These are phyloP conservation scores for Calonectria hawksworthii DNA, from an alignment of 2,329 filamentous ascomycete genomes.

Conservation along the genomic window DNA sequence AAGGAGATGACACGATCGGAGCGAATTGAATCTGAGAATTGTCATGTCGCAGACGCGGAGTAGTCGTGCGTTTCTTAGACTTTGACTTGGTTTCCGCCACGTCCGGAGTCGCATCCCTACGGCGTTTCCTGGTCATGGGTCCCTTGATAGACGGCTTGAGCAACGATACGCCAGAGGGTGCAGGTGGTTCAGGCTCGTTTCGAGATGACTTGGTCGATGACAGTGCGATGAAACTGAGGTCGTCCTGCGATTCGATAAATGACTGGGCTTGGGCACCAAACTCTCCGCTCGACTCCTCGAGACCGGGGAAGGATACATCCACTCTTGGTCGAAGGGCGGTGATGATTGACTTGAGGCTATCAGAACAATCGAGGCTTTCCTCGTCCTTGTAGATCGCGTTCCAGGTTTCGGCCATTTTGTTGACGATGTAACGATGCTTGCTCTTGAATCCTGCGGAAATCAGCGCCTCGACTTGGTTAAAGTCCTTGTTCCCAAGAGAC, in stretches of 20 bases:
- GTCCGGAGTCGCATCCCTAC: slow-evolving; percentile 46
- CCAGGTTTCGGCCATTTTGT: slow-evolving; percentile 70
- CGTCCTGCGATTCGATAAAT: slow-evolving; percentile 66
- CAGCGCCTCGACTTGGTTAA: slow-evolving; percentile 67
- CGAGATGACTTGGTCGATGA: slow-evolving; percentile 50
- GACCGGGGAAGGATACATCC: slow-evolving; percentile 61
- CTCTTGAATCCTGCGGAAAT: slow-evolving; percentile 70
- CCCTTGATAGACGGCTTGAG: slow-evolving; percentile 38
- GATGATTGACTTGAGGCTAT: slow-evolving; percentile 73
- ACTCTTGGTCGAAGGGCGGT: slow-evolving; percentile 69
- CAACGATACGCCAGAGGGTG: slow-evolving; percentile 30
- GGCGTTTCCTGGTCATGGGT: slow-evolving; percentile 46
- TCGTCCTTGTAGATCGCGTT: slow-evolving; percentile 76
- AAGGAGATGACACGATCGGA: slow-evolving; percentile 72
- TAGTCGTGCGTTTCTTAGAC: slow-evolving; percentile 49
- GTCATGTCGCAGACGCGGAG: slow-evolving; percentile 77
- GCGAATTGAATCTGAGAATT: slow-evolving; percentile 87
- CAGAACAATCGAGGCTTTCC: slow-evolving; percentile 73
- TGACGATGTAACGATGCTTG: slow-evolving; percentile 69
- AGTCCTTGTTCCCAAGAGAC: slow-evolving; percentile 58
- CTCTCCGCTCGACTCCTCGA: slow-evolving; percentile 55
- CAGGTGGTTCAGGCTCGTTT: slow-evolving; percentile 35
- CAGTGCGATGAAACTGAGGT: slow-evolving; percentile 51
- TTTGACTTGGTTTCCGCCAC: slow-evolving; percentile 37
- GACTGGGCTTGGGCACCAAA: slow-evolving; percentile 55